Evolutionary conservation across 1,284 basidiomycete species (phyloP).

Genomic region (Laetiporus sulphureus): DNA sequence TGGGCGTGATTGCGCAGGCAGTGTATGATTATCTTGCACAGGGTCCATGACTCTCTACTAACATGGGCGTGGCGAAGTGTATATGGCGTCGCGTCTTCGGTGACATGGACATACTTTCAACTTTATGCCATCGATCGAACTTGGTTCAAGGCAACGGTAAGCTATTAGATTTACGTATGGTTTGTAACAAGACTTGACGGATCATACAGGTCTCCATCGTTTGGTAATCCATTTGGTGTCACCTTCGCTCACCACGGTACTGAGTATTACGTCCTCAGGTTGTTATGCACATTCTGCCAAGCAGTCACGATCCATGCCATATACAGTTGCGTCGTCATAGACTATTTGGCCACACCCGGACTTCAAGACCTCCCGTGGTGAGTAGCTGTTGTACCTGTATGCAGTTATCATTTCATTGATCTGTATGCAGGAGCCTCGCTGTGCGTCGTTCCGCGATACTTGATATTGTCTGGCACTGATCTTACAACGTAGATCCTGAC

Average conservation of each 20-base stretch:
- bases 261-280: no score
- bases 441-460: neutral
- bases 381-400: neutral
- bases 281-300: slow-evolving; percentile 5
- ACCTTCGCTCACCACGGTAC: no score
- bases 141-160: neutral
- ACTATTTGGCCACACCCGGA: neutral
- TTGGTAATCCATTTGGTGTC: neutral
- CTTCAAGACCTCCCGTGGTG: neutral
- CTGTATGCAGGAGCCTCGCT: neutral
- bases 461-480: neutral
- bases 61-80: no score
- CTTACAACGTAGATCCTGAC: neutral
- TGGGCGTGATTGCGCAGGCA: slow-evolving; percentile 1
- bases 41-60: no score
- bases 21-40: neutral
- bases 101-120: neutral
- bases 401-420: neutral
- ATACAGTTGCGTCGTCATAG: slow-evolving; percentile 4
- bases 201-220: neutral
- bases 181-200: no score
- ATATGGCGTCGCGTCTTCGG: neutral
- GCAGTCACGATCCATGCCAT: slow-evolving; percentile 2
- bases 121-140: neutral
- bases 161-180: no score